phyloP scores from a whole-genome alignment of 176 grass and related monocot genomes.

The Carex myosuroides region DNA sequence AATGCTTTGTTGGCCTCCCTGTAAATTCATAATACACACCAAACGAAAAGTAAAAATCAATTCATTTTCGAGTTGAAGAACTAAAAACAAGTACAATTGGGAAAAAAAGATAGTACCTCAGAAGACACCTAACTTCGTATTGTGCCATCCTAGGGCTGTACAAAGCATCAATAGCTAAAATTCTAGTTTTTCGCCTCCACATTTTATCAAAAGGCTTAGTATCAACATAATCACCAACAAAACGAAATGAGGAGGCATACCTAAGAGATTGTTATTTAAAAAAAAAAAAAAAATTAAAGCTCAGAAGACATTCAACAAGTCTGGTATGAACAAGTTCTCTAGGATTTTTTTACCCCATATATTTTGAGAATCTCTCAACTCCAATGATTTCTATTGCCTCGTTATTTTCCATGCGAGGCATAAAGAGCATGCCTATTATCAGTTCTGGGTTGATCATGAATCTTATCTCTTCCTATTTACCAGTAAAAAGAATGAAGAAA shows the following conservation, averaged over 20 bases:
- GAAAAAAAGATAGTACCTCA: conserved; percentile 44
- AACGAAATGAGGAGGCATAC: conserved; percentile 74
- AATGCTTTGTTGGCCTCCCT: conserved; percentile 93
- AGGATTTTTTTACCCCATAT: conserved; percentile 24
- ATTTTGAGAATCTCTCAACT: conserved; percentile 40
- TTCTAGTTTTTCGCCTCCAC: conserved; percentile 62
- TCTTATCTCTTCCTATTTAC: conserved; percentile 40
- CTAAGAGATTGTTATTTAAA: conserved; percentile 21
- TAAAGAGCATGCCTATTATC: conserved; percentile 44
- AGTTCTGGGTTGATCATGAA: conserved; percentile 52
- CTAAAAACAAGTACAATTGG: not conserved
- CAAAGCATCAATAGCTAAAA: conserved; percentile 88
- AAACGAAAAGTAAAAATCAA: not conserved
- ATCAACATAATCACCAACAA: conserved; percentile 70
- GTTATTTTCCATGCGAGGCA: conserved; percentile 34
- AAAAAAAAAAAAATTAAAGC: not conserved
- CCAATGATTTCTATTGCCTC: conserved; percentile 52
- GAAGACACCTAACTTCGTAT: conserved; percentile 45
- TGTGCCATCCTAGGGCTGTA: conserved; percentile 48
- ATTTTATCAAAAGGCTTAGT: conserved; percentile 57
- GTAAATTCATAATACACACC: not conserved
- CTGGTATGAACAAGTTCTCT: not conserved
- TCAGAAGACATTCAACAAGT: not conserved
- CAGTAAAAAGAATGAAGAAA: not conserved
- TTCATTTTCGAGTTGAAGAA: not conserved